These are phyloP conservation scores for Pestalotiopsis sp. DNA, from an alignment of 2,329 filamentous ascomycete species.

Conservation along the genomic window DNA sequence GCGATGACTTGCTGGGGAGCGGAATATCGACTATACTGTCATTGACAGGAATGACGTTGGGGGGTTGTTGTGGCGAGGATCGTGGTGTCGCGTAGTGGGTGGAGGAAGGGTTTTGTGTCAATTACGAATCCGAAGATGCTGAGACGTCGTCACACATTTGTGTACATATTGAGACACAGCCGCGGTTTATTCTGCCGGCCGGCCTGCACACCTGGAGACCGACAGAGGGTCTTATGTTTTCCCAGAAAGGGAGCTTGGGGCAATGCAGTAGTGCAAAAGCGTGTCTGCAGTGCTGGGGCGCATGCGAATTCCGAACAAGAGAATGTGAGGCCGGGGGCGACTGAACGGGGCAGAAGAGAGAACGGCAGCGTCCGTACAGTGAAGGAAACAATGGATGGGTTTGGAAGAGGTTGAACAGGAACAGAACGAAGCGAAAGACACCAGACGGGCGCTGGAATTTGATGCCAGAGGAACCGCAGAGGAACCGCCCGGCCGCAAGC, in stretches of 20 bases:
- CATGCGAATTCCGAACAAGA: background rate
- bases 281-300: background rate
- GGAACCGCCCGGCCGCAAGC: background rate
- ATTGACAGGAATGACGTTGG: background rate
- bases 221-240: background rate
- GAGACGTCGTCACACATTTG: conserved; percentile 7
- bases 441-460: conserved; percentile 3
- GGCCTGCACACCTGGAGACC: background rate
- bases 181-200: background rate
- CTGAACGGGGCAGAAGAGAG: too few relatives aligned
- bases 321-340: background rate
- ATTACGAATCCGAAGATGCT: conserved; percentile 4
- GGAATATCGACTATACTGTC: background rate
- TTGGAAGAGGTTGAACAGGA: background rate
- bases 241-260: background rate
- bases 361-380: too few relatives aligned
- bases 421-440: background rate
- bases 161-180: conserved; percentile 6
- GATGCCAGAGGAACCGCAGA: background rate
- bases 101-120: background rate
- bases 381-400: background rate
- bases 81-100: background rate
- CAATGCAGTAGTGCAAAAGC: background rate
- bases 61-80: background rate
- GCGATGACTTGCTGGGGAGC: background rate